Evolutionary conservation across 306 rosid genomes (phyloP).

Genomic region (Crotalaria pallida): DNA sequence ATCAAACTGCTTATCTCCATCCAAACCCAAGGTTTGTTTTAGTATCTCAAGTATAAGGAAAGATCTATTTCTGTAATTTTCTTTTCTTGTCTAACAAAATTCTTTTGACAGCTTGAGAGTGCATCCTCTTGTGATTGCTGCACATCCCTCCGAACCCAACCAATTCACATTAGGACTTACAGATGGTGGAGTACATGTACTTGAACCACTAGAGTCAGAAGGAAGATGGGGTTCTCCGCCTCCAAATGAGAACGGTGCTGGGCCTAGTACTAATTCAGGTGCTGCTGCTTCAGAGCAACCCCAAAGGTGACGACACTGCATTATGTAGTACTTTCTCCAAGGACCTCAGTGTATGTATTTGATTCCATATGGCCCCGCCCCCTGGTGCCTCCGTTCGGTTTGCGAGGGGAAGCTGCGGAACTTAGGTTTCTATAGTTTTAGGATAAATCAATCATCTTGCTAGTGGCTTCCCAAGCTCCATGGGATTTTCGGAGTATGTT

Average conservation of each 20-base stretch:
- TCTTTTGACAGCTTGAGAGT: slow-evolving; percentile 59
- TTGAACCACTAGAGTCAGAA: slow-evolving; percentile 88
- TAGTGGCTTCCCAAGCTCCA: slow-evolving; percentile 38
- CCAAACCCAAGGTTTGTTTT: slow-evolving; percentile 69
- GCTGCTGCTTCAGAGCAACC: slow-evolving; percentile 68
- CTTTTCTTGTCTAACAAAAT: neutral
- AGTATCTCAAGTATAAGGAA: slow-evolving; percentile 14
- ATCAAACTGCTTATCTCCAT: slow-evolving; percentile 73
- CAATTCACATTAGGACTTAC: slow-evolving; percentile 94
- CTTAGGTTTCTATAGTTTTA: slow-evolving; percentile 48
- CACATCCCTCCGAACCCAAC: slow-evolving; percentile 91
- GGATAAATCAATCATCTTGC: slow-evolving; percentile 46
- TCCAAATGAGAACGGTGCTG: slow-evolving; percentile 88
- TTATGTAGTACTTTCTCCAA: slow-evolving; percentile 18
- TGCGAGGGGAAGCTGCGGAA: slow-evolving; percentile 58
- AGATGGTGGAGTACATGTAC: slow-evolving; percentile 86
- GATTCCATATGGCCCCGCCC: slow-evolving; percentile 41
- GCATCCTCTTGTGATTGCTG: slow-evolving; percentile 84
- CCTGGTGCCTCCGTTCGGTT: slow-evolving; percentile 39
- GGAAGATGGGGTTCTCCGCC: slow-evolving; percentile 97
- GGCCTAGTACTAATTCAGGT: slow-evolving; percentile 68
- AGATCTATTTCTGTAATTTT: neutral
- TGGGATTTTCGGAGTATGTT: slow-evolving; percentile 29
- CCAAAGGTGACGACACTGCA: slow-evolving; percentile 60
- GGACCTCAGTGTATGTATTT: slow-evolving; percentile 37